A percentile compares a stretch with the other conserved stretches of the same genome.
Evolutionary conservation across 2,329 filamentous ascomycete genomes (phyloP).

Genomic region (Zymoseptoria crescenta): DNA sequence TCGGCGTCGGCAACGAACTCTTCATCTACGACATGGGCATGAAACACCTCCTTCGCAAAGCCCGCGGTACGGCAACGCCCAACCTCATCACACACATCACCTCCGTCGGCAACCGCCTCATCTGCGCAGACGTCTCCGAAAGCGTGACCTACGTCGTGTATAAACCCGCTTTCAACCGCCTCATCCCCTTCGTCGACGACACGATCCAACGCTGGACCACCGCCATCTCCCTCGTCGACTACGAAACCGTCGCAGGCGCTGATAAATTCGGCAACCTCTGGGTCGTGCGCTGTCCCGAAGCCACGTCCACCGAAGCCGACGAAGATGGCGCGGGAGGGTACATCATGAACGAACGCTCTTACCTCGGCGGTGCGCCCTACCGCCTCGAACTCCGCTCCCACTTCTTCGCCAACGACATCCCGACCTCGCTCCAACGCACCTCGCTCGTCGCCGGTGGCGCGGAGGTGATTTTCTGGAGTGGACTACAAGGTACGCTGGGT

Average conservation of each 20-base stretch:
- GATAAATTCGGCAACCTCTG: slow-evolving; percentile 98
- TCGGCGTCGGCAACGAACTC: slow-evolving; percentile 75
- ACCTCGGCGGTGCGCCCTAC: slow-evolving; percentile 82
- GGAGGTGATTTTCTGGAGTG: slow-evolving; percentile 87
- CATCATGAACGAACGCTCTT: slow-evolving; percentile 80
- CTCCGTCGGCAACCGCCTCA: slow-evolving; percentile 82
- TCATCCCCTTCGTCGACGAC: slow-evolving; percentile 92
- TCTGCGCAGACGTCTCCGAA: slow-evolving; percentile 88
- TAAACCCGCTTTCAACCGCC: slow-evolving; percentile 80
- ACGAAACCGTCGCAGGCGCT: slow-evolving; percentile 87
- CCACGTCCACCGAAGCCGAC: slow-evolving; percentile 81
- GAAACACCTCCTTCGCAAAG: slow-evolving; percentile 84
- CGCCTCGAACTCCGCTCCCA: slow-evolving; percentile 79
- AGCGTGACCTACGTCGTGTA: slow-evolving; percentile 89
- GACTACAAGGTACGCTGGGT: slow-evolving; percentile 87
- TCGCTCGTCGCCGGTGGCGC: slow-evolving; percentile 84
- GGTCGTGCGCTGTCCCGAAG: slow-evolving; percentile 78
- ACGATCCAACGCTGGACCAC: slow-evolving; percentile 85
- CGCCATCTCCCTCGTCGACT: slow-evolving; percentile 88
- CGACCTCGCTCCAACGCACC: slow-evolving; percentile 81
- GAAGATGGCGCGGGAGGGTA: slow-evolving; percentile 86
- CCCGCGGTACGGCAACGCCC: slow-evolving; percentile 33
- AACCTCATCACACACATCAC: slow-evolving; percentile 77
- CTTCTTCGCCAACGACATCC: slow-evolving; percentile 85
- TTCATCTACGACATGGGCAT: slow-evolving; percentile 89